phyloP scores from a whole-genome alignment of 2,329 filamentous ascomycete genomes.

The Rhinocladiella mackenziei region DNA sequence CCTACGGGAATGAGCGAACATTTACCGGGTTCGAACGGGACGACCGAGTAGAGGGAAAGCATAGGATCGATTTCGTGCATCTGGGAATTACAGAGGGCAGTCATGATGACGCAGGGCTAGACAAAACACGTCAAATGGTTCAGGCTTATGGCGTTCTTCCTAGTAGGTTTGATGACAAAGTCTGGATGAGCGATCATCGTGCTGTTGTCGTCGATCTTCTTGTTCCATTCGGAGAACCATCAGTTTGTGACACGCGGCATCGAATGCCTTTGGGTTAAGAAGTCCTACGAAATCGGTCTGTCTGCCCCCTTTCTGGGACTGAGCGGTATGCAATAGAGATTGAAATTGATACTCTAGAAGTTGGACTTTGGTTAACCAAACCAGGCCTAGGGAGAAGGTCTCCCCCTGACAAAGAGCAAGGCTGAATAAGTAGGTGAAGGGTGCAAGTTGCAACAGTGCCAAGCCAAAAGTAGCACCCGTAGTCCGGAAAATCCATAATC shows the following conservation, averaged over 20 bases:
- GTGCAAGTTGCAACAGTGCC: no score
- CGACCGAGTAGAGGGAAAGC: conserved; percentile 35
- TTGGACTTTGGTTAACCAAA: no score
- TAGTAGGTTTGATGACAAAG: conserved; percentile 54
- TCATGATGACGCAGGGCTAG: neutral
- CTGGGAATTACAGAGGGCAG: conserved; percentile 32
- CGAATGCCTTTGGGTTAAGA: no score
- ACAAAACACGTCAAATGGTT: conserved; percentile 38
- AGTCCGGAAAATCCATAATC: no score
- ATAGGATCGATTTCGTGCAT: conserved; percentile 53
- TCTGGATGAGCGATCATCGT: conserved; percentile 55
- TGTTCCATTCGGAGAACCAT: neutral
- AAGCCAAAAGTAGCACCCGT: no score
- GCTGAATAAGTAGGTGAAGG: no score
- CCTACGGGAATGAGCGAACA: conserved; percentile 52
- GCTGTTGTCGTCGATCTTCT: conserved; percentile 52
- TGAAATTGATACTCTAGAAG: no score
- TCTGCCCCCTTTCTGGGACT: no score
- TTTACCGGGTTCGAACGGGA: conserved; percentile 50
- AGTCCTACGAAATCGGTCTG: no score
- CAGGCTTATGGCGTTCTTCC: conserved; percentile 50
- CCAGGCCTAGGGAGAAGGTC: no score
- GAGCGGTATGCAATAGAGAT: no score
- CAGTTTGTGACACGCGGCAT: neutral
- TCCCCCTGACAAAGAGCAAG: no score